Base-by-base conservation (phyloP, 768 basidiomycete species). In the Rhizopogon vinicolor region DNA sequence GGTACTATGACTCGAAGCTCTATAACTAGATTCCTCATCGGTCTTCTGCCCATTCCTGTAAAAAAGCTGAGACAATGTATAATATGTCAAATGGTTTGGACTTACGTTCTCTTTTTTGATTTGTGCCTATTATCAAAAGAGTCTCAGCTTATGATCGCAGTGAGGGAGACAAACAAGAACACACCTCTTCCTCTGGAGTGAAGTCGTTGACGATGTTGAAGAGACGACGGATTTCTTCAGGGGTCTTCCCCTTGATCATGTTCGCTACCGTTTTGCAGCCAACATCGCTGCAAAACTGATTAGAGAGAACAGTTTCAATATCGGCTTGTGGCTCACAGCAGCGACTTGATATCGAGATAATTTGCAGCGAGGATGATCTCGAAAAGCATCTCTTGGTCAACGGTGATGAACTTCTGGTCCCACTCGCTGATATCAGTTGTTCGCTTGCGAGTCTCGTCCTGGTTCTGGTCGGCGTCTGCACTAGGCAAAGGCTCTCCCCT, bases 181-280 rank as follows among this genome's bases (percentile, higher is more conserved):
- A 44, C 44, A 93, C 96, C 87, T 99, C 97, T 72, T 98, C 97
- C 69, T 99, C 97, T 18, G 96, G 94, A 4, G 97, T 98, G 68
- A 99, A 99, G 74, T 98, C 97, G 70, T 94, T 94, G 33, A 92
- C 90, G 61, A 95, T 94, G 82, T 97, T 96, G 79, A 94, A 98
- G 52, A 98, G 83, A 68, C 98, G 98, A 56, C 96, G 88, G 63
- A 99, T 98, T 76, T 98, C 97, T 72, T 98, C 97, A 22, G 97
- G 97, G 3, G 95, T 96, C 83, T 99, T 99, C 35, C 97, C 97
- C 78, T 99, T 98, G 83, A 99, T 98, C 97, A 98, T 99, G 81
- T 98, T 98, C 13, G 97, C 97, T 5, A 97, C 95, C 3, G 93
- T 97, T 80, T 97, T 96, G 84, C 95, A 97, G 1, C 95, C 95